Evolutionary conservation across 192 early-diverging fungal species (phyloP), one percentile per base, ranked within the genome.

Genomic region (Fimicolochytrium jonesii): DNA sequence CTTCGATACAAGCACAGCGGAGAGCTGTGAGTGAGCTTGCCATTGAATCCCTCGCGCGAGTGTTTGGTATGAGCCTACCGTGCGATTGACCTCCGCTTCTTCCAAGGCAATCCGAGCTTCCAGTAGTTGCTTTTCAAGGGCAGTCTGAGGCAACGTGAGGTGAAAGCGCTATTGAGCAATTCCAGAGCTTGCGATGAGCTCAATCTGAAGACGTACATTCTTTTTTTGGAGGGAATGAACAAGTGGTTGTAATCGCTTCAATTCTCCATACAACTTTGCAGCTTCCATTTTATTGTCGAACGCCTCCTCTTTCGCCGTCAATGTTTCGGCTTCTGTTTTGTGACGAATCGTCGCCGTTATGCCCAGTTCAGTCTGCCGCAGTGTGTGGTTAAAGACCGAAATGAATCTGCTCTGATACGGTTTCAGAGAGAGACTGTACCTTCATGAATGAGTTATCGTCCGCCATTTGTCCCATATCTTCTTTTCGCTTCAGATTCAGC

Each of bases 251-350:
- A 76, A 23, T 34, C 59, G 69, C 35, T 51, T 57, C 13, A 80
- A 41, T 42, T 78, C 77, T 28, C 39, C 59, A 34, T 64, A 69
- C 31, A 81, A 43, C 56, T 74, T 76, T 10, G 79, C 71, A 1
- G 77, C 64, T 48, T 81, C 79, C 23, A 71, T 56, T 45, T 78
- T 78, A 7, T 76, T 68, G 31, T 81, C 79, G 33, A 76, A 32
- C 25, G 71, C 67, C 44, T 78, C 77, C 59, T 55, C 43, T 53
- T 72, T 76, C 23, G 63, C 56, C 30, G 46, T 56, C 18, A 53
- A 56, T n/a, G 79, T 59, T 39, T 70, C 71, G 18, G 36, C 35
- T 26, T 29, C 54, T 25, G 76, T 76, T 56, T 78, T 77, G 41
- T 33, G 29, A 18, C 67, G 65, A 25, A 78, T 69, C 30, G 73